Percentiles rank a stretch among this genome's conserved stretches.
These are phyloP conservation scores for Podaxis mareebaensis DNA, from an alignment of 768 basidiomycete species.

Conservation along the genomic window DNA sequence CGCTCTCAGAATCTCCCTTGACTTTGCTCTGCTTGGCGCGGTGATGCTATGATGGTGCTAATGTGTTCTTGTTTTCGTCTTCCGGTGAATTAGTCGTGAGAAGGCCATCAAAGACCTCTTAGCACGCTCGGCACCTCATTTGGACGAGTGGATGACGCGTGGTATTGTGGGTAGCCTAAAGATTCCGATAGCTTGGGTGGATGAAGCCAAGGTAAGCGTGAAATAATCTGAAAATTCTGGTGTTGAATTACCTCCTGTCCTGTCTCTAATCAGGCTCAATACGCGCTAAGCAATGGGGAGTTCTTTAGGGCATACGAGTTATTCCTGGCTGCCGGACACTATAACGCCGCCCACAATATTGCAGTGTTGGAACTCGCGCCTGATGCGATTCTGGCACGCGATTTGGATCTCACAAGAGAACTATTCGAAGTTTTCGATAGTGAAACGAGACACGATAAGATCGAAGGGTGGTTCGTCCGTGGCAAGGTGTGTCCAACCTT, in stretches of 20 bases:
- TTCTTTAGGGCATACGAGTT: constrained; percentile 76
- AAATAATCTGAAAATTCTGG: neutral
- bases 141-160: constrained; percentile 74
- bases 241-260: constrained; percentile 1
- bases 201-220: constrained; percentile 74
- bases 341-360: constrained; percentile 77
- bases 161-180: constrained; percentile 76
- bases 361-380: constrained; percentile 87
- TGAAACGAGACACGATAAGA: constrained; percentile 39
- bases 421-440: constrained; percentile 65
- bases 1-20: too few relatives aligned
- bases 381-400: constrained; percentile 76
- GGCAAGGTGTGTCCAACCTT: constrained; percentile 64
- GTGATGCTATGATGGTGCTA: neutral
- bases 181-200: constrained; percentile 86
- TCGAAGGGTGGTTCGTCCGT: constrained; percentile 79
- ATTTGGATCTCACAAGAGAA: constrained; percentile 60
- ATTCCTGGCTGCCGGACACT: constrained; percentile 69
- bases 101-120: constrained; percentile 83
- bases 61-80: neutral
- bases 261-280: constrained; percentile 53
- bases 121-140: constrained; percentile 58
- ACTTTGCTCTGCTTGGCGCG: constrained; percentile 34
- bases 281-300: constrained; percentile 59
- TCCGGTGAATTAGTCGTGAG: constrained; percentile 58